Conservation (phyloP, 345 rosid genomes). For the Hibiscus syriacus region DNA sequence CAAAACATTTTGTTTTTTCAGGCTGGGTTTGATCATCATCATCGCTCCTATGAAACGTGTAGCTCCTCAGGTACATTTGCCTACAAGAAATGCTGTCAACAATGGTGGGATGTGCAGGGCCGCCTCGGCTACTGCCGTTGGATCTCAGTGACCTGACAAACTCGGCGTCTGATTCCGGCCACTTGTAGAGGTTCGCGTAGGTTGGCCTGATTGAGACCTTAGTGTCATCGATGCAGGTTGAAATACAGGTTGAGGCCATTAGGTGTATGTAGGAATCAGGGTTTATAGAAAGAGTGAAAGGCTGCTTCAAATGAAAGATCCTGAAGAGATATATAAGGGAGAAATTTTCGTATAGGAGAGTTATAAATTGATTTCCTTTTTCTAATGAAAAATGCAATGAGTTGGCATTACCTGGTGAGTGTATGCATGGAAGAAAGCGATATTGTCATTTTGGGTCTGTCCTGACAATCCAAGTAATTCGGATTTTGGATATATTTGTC, state of each 20-base stretch:
- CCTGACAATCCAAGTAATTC: neutral
- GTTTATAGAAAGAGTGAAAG: neutral
- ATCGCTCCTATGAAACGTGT: conserved; percentile 55
- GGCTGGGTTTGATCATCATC: conserved; percentile 14
- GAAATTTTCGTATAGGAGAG: neutral
- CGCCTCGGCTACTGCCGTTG: conserved; percentile 10
- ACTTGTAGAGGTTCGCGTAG: conserved; percentile 56
- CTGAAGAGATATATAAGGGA: neutral
- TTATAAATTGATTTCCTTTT: neutral
- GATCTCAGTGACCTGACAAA: conserved; percentile 38
- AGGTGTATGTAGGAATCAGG: neutral
- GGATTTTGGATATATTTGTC: too few species aligned
- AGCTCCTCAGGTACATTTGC: conserved; percentile 79
- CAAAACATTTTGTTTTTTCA: conserved; percentile 39
- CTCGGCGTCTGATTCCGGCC: conserved; percentile 74
- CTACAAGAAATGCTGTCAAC: conserved; percentile 84
- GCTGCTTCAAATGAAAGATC: neutral
- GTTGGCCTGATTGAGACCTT: conserved; percentile 60
- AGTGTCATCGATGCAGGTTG: conserved; percentile 64
- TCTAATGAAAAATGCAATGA: neutral
- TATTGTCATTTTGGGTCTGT: too few species aligned
- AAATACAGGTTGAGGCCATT: conserved; percentile 74
- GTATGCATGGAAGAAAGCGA: neutral
- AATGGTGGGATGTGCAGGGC: conserved; percentile 28
- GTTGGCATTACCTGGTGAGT: conserved; percentile 1